phyloP scores from a whole-genome alignment of 1,284 basidiomycete genomes.

The Apiotrichum siamense region DNA sequence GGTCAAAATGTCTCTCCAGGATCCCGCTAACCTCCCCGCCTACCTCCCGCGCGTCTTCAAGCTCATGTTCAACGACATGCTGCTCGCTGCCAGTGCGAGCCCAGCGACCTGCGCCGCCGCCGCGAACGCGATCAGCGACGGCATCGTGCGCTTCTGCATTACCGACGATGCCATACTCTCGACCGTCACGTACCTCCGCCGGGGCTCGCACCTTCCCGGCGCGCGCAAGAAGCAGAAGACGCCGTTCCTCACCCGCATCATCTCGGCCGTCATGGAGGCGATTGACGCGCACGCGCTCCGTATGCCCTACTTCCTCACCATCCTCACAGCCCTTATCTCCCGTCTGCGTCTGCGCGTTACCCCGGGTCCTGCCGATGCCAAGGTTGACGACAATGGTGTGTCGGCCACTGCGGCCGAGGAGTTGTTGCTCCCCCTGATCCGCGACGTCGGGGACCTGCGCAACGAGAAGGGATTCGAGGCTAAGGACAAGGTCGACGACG shows the following conservation, averaged over 20 bases:
- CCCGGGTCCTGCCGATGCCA: constrained; percentile 45
- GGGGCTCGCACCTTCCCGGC: constrained; percentile 34
- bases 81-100: constrained; percentile 31
- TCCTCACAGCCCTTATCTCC: constrained; percentile 51
- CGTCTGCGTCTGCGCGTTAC: constrained; percentile 44
- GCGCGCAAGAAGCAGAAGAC: constrained; percentile 52
- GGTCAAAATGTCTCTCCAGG: constrained; percentile 43
- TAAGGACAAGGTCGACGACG: constrained; percentile 79
- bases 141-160: constrained; percentile 63
- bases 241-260: constrained; percentile 58
- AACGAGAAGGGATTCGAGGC: constrained; percentile 78
- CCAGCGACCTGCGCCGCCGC: constrained; percentile 53
- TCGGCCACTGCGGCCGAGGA: constrained; percentile 61
- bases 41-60: constrained; percentile 68
- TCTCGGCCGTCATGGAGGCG: constrained; percentile 60
- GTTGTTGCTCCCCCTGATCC: constrained; percentile 67
- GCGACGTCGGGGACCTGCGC: constrained; percentile 68
- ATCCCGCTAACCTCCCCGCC: constrained; percentile 34
- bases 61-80: constrained; percentile 64
- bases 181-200: constrained; percentile 48
- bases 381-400: constrained; percentile 42
- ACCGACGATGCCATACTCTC: constrained; percentile 57
- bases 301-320: constrained; percentile 63
- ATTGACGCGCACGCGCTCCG: constrained; percentile 61
- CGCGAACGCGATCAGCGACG: constrained; percentile 54